phyloP scores from a whole-genome alignment of 805 yeast species.

The Kluyveromyces wickerhamii region DNA sequence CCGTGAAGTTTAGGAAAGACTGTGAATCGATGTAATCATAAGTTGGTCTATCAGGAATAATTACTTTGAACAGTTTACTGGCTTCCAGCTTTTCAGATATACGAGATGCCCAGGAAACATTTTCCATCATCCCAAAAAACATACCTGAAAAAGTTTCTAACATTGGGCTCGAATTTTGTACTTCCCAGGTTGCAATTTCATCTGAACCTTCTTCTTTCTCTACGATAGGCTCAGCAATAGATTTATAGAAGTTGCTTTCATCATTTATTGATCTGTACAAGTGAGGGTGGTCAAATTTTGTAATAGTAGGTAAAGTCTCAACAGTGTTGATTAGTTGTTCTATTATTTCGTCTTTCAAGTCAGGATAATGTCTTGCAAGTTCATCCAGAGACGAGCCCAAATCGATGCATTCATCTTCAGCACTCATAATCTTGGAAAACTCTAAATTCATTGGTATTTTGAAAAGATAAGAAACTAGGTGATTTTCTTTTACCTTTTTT shows the following conservation, averaged over 20 bases:
- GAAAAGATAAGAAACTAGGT: constrained; percentile 39
- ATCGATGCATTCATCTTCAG: constrained; percentile 43
- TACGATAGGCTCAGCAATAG: constrained; percentile 34
- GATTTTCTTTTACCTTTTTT: constrained; percentile 38
- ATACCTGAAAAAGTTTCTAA: constrained; percentile 45
- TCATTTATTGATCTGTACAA: constrained; percentile 35
- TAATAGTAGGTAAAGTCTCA: constrained; percentile 36
- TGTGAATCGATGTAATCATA: constrained; percentile 53
- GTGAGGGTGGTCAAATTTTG: constrained; percentile 32
- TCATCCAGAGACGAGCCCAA: constrained; percentile 72
- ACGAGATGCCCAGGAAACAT: constrained; percentile 37
- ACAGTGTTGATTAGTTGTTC: constrained; percentile 41
- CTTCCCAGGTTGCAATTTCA: constrained; percentile 47
- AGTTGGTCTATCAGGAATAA: constrained; percentile 47
- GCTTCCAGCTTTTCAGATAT: constrained; percentile 32
- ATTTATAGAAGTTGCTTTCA: constrained; percentile 35
- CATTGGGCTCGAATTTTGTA: constrained; percentile 37
- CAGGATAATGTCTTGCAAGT: constrained; percentile 75
- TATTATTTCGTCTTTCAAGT: constrained; percentile 51
- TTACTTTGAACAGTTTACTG: constrained; percentile 40
- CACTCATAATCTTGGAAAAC: constrained; percentile 46
- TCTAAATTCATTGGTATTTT: constrained; percentile 41
- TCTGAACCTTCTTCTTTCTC: constrained; percentile 35
- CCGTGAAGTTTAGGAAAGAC: constrained; percentile 44
- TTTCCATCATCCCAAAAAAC: constrained; percentile 42